Conservation (phyloP, 1,284 basidiomycete species). For the Cerioporus squamosus region DNA sequence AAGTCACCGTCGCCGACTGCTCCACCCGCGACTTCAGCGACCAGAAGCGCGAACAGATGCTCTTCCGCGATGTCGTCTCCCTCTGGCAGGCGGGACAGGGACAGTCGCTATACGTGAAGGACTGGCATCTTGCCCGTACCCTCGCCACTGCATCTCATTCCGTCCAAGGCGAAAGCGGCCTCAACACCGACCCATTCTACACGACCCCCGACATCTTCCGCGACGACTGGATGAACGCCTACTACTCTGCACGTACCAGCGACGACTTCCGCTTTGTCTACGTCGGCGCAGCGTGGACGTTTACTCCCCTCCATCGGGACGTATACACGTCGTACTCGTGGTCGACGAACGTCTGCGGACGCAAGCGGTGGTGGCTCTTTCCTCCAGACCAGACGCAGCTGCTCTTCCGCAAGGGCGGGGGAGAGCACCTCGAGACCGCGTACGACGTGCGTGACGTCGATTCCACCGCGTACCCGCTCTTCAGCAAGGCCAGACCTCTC, state of each 20-base stretch:
- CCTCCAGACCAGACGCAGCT: conserved; percentile 32
- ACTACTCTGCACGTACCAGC: conserved; percentile 33
- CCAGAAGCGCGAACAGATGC: conserved; percentile 27
- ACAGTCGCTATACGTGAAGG: conserved; percentile 34
- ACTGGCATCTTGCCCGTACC: conserved; percentile 35
- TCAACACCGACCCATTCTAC: conserved; percentile 25
- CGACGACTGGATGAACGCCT: conserved; percentile 40
- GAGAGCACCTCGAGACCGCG: conserved; percentile 25
- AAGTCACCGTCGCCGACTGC: conserved; percentile 35
- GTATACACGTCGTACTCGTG: conserved; percentile 40
- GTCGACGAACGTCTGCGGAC: conserved; percentile 37
- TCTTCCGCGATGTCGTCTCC: conserved; percentile 29
- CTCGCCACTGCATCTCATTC: neutral
- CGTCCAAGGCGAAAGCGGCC: neutral
- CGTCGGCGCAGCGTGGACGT: conserved; percentile 33
- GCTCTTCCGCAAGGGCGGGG: conserved; percentile 29
- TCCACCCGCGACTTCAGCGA: conserved; percentile 34
- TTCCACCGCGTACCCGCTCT: conserved; percentile 20
- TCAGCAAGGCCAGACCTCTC: conserved; percentile 25
- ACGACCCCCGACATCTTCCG: conserved; percentile 34
- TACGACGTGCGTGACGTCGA: conserved; percentile 35
- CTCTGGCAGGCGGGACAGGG: conserved; percentile 28
- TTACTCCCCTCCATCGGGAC: conserved; percentile 37
- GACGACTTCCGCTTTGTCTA: conserved; percentile 41
- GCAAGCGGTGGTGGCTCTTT: conserved; percentile 40